Conservation (phyloP, 129 eudicot genomes). For the Erigeron canadensis region DNA sequence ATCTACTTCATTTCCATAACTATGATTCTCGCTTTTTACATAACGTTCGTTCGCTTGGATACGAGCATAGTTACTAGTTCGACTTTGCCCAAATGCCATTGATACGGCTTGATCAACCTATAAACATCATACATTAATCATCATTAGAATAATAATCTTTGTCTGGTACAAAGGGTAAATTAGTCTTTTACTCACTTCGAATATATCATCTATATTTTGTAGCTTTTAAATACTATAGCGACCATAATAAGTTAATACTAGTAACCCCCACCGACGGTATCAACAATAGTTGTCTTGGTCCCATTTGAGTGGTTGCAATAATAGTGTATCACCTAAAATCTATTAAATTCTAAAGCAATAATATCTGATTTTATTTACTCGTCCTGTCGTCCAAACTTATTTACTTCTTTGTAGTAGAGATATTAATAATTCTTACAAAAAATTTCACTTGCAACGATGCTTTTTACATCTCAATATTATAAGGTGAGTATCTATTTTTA, state of each 20-base stretch:
- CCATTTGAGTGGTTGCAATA: constrained; percentile 29
- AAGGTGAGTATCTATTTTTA: too few species aligned
- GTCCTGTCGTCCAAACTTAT: too few species aligned
- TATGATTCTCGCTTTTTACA: neutral
- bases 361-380: neutral
- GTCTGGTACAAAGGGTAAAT: neutral
- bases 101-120: constrained; percentile 87
- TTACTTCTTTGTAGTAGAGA: too few species aligned
- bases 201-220: constrained; percentile 20
- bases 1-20: constrained; percentile 11
- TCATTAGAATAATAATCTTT: constrained; percentile 9
- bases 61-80: constrained; percentile 47
- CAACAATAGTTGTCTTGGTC: constrained; percentile 29
- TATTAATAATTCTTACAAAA: too few species aligned
- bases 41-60: constrained; percentile 52
- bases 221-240: constrained; percentile 25
- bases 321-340: constrained; percentile 23
- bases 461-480: too few species aligned
- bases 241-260: constrained; percentile 7
- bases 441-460: too few species aligned
- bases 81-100: constrained; percentile 68
- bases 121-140: neutral
- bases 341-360: neutral
- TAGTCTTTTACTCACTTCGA: neutral
- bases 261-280: constrained; percentile 42